These are phyloP conservation scores for Leptographium flavum DNA, from an alignment of 2,329 filamentous ascomycete genomes.

Conservation along the genomic window DNA sequence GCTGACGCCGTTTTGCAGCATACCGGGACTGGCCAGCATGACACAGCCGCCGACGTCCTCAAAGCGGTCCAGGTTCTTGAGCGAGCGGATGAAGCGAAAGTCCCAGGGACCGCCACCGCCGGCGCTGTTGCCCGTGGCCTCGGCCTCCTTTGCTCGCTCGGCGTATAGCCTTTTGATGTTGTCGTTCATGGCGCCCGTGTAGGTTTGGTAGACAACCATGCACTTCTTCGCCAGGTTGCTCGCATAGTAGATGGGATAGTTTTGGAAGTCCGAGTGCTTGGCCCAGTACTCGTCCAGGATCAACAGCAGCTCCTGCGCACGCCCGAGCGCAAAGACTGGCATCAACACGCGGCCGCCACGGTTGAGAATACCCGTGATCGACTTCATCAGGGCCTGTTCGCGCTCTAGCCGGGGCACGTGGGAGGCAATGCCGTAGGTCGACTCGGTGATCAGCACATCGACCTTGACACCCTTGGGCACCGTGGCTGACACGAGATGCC, in stretches of 20 bases:
- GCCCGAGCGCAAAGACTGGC: slow-evolving; percentile 86
- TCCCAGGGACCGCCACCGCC: slow-evolving; percentile 87
- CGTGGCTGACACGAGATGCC: slow-evolving; percentile 86
- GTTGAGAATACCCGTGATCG: slow-evolving; percentile 81
- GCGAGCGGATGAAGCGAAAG: slow-evolving; percentile 81
- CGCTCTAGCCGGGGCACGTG: slow-evolving; percentile 83
- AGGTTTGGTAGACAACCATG: slow-evolving; percentile 98
- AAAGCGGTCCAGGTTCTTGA: slow-evolving; percentile 88
- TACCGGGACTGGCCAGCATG: slow-evolving; percentile 94
- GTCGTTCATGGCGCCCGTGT: slow-evolving; percentile 97
- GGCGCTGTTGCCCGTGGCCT: slow-evolving; percentile 59
- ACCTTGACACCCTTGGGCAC: slow-evolving; percentile 82
- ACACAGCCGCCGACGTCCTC: slow-evolving; percentile 93
- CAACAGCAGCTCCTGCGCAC: slow-evolving; percentile 84
- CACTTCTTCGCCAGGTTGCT: slow-evolving; percentile 90
- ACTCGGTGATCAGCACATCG: slow-evolving; percentile 94
- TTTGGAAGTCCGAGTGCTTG: slow-evolving; percentile 76
- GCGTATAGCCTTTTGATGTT: slow-evolving; percentile 95
- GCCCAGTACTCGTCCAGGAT: slow-evolving; percentile 97
- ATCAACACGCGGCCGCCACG: slow-evolving; percentile 84
- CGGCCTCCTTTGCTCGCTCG: slow-evolving; percentile 81
- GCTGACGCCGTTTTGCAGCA: slow-evolving; percentile 94
- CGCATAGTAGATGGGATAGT: slow-evolving; percentile 92
- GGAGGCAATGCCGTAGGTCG: slow-evolving; percentile 89
- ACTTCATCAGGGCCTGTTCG: slow-evolving; percentile 89